A percentile compares a stretch with the other conserved stretches of the same genome.
These are phyloP conservation scores for Talaromyces wortmannii DNA, from an alignment of 495 filamentous ascomycete species.

Conservation along the genomic window DNA sequence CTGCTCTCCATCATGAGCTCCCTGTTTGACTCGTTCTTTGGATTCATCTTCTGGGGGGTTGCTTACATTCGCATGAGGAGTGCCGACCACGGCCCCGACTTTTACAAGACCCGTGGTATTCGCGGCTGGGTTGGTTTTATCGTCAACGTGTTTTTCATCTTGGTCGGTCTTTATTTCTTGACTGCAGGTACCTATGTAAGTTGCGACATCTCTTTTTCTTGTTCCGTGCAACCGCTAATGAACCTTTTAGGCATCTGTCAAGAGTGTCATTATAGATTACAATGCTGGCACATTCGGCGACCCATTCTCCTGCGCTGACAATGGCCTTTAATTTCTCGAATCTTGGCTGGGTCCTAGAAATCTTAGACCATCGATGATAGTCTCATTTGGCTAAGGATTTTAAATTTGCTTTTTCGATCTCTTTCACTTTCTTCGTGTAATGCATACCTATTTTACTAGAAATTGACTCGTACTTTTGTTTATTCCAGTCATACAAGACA, in stretches of 20 bases:
- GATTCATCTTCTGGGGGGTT: conserved; percentile 90
- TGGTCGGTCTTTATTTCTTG: conserved; percentile 70
- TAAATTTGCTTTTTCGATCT: too few species aligned
- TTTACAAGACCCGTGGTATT: conserved; percentile 50
- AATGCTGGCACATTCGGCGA: conserved; percentile 42
- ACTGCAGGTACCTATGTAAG: conserved; percentile 74
- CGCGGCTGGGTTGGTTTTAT: conserved; percentile 54
- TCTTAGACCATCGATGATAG: not conserved
- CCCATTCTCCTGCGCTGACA: conserved; percentile 59
- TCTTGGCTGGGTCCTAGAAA: not conserved
- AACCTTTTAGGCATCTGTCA: conserved; percentile 41
- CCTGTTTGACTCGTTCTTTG: conserved; percentile 88
- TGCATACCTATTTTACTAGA: too few species aligned
- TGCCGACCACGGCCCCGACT: conserved; percentile 56
- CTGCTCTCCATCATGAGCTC: conserved; percentile 81
- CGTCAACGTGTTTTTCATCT: conserved; percentile 63
- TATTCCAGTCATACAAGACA: too few species aligned
- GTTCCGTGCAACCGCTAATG: not conserved
- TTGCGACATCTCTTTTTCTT: conserved; percentile 4
- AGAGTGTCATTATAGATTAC: conserved; percentile 60
- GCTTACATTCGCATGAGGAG: conserved; percentile 78
- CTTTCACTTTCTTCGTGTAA: too few species aligned
- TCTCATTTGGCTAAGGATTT: not conserved
- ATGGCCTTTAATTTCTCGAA: conserved; percentile 30
- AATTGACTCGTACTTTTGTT: too few species aligned